Evolutionary conservation across 176 grass and related monocot genomes (phyloP), one percentile per base, ranked within the genome.

Genomic region (Zea luxurians): DNA sequence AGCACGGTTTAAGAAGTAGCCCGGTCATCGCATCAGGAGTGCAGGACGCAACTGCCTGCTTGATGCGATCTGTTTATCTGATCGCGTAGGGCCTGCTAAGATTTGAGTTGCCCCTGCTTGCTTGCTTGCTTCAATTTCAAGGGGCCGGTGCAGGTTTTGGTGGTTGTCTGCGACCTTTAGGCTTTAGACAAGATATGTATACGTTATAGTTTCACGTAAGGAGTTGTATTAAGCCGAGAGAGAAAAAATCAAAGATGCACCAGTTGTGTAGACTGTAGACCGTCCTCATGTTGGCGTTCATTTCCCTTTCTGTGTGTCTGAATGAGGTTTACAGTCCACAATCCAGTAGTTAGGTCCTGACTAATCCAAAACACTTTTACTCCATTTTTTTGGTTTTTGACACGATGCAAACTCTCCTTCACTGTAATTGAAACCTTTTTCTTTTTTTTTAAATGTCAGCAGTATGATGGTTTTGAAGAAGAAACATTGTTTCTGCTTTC

Each of bases 111-210:
- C 13, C 6, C 4, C 7, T 49, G 48, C 37, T 58, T 68, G 45
- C 20, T 58, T 68, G 45, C 15, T 75, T 80, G 18, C 2, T 15
- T 44, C 36, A 12, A n/a, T 8, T 79, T 46, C 64, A 54, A 82
- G 37, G 10, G 48, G 27, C 27, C 27, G 48, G 43, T 5, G 36
- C 8, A 10, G 41, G 18, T 11, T 55, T 48, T 16, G 61, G 2
- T 75, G 64, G 20, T 6, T 64, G 16, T 17, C 7, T 70, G n/a
- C 37, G 41, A 42, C 4, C 41, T 42, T 42, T 5, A 42, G 41
- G 6, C 41, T 42, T 42, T 5, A 42, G 41, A 42, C 41, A 42
- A 42, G 4, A 5, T 42, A 42, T 42, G 41, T 42, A 42, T 46
- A 9, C 40, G 27, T 27, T 27, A 27, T 27, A 27, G 27, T 27